Evolutionary conservation across 495 filamentous ascomycete species (phyloP), one percentile per base, ranked within the genome.

Genomic region (Neurospora sublineolata): DNA sequence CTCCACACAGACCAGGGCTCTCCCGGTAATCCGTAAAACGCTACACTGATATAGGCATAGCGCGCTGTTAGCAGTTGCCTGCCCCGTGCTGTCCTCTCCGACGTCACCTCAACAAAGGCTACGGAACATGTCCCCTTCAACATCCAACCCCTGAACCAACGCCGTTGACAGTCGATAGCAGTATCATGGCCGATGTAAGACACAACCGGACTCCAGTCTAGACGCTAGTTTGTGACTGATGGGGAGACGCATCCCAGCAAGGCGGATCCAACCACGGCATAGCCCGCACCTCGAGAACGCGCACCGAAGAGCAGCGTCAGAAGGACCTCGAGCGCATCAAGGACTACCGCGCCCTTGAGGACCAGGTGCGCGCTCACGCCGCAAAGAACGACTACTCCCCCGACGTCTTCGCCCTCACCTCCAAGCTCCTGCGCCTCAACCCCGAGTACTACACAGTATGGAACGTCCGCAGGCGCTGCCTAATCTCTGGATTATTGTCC

Each of bases 401-500:
- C 52, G 86, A 90, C 68, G 87, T 90, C 30, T 86, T 97, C 75
- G 82, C 87, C 70, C 86, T 93, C 72, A 96, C 93, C 38, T 90
- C 93, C 20, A 88, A 89, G 70, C 87, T 99, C 69, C 86, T 99
- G 69, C 88, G 85, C 40, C 86, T 88, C 75, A 99, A 99, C 82
- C 96, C 95, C 12, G 95, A 99, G 82, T 97, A 97, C 84, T 98
- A 97, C 84, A 97, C 95, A 30, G 88, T 94, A 83, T 99, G 95
- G 95, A 99, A 99, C 84, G 89, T 92, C 82, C 92, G 95, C 73
- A 91, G 95, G 70, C 87, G 87, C 72, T 87, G 82, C 78, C 83
- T 88, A 85, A 85, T 81, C 76, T 84, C 83, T 84, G 82, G 84
- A 73, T 86, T 82, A 79, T 86, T 83, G 70, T 85, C 82, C 78